Conservation (phyloP, 345 rosid species). For the Dipteronia dyeriana region DNA sequence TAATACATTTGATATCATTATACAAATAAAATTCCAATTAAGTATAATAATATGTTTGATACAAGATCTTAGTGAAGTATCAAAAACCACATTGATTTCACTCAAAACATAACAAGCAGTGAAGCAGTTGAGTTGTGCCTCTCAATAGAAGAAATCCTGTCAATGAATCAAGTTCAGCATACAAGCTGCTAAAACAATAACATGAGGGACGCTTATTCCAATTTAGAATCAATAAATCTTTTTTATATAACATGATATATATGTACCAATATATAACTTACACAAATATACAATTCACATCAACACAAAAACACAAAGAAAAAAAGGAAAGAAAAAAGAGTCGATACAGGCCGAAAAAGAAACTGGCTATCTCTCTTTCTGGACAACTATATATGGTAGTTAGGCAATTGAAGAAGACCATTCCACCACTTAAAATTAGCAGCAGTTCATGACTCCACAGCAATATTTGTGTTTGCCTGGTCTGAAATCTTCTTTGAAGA, state of each 20-base stretch:
- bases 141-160: not conserved
- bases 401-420: slow-evolving; percentile 11
- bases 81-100: not conserved
- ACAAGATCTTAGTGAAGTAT: not conserved
- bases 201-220: slow-evolving; percentile 25
- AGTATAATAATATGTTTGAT: not conserved
- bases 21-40: not conserved
- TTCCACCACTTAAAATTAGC: slow-evolving; percentile 21
- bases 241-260: slow-evolving; percentile 37
- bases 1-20: not conserved
- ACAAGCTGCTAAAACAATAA: slow-evolving; percentile 2
- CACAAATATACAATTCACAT: slow-evolving; percentile 47
- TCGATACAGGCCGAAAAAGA: no score
- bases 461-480: slow-evolving; percentile 25
- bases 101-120: not conserved
- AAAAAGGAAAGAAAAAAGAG: not conserved
- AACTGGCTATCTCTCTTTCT: no score
- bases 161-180: not conserved
- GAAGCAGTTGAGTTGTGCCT: not conserved
- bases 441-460: slow-evolving; percentile 44
- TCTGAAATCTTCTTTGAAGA: slow-evolving; percentile 39
- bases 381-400: no score
- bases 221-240: slow-evolving; percentile 31
- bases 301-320: slow-evolving; percentile 24
- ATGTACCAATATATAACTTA: slow-evolving; percentile 28